A percentile compares a stretch with the other conserved stretches of the same genome.
Conservation (phyloP, 75 land plant genomes). For the Selaginella tamariscina region DNA sequence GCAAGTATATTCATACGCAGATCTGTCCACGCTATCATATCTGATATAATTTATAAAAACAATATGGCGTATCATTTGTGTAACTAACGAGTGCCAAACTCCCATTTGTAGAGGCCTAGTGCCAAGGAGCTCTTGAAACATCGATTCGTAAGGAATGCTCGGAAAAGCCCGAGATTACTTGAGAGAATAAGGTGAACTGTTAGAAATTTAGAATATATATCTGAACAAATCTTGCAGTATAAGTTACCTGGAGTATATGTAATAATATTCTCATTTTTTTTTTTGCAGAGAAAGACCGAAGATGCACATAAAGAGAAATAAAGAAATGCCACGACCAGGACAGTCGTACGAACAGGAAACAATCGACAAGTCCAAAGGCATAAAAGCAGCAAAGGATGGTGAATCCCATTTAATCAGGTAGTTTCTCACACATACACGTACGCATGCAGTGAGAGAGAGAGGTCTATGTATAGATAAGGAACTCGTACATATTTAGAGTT, state of each 20-base stretch:
- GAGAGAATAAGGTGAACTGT: conserved; percentile 78
- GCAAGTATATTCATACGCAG: too few species aligned
- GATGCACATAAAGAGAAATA: conserved; percentile 34
- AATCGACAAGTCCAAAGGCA: conserved; percentile 38
- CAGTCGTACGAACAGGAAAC: conserved; percentile 17
- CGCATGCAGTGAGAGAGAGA: too few species aligned
- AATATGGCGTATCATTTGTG: too few species aligned
- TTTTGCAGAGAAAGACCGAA: conserved; percentile 78
- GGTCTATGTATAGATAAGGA: too few species aligned
- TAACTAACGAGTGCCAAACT: too few species aligned
- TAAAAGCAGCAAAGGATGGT: conserved; percentile 34
- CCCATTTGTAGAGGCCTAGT: conserved; percentile 69
- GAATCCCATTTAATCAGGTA: conserved; percentile 47
- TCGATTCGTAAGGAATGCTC: conserved; percentile 75
- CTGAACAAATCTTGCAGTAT: too few species aligned
- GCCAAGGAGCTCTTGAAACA: conserved; percentile 89
- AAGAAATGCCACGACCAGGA: conserved; percentile 32
- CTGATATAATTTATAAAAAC: too few species aligned
- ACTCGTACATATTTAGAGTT: too few species aligned
- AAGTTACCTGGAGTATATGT: neutral
- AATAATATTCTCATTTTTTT: too few species aligned
- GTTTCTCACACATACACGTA: conserved; percentile 3
- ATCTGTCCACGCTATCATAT: too few species aligned
- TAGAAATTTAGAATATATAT: neutral
- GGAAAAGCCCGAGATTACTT: conserved; percentile 80